These are phyloP conservation scores for Cordyceps farinosa DNA, from an alignment of 2,329 filamentous ascomycete species.

Conservation along the genomic window DNA sequence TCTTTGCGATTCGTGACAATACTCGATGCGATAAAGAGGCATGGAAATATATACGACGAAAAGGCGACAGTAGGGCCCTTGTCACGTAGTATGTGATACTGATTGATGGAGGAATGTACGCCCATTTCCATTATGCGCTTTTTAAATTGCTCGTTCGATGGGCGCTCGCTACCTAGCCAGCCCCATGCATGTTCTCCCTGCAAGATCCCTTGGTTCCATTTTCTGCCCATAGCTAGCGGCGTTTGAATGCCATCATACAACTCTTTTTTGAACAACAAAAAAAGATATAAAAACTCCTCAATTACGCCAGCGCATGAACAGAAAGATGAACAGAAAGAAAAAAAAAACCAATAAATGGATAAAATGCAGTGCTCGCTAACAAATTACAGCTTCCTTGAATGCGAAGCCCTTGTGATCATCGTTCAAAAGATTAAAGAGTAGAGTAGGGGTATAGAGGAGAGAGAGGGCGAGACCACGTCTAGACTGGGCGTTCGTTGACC, in stretches of 20 bases:
- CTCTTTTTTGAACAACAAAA: too few species aligned
- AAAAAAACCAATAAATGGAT: neutral
- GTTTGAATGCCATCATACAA: too few species aligned
- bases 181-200: neutral
- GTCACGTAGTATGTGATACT: too few species aligned
- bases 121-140: neutral
- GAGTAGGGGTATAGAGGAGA: neutral
- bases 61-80: too few species aligned
- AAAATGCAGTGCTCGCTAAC: conserved; percentile 4
- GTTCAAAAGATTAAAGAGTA: neutral
- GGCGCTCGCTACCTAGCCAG: neutral
- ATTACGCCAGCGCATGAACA: neutral
- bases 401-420: neutral
- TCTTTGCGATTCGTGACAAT: too few species aligned
- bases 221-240: too few species aligned
- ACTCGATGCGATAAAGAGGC: too few species aligned
- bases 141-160: neutral
- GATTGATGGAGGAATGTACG: neutral
- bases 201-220: too few species aligned
- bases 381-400: neutral
- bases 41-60: too few species aligned
- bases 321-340: neutral
- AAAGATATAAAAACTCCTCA: neutral
- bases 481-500: conserved; percentile 42
- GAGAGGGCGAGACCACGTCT: neutral